Conservation (phyloP, 1,284 basidiomycete genomes). For the Boletellus deceptivus region DNA sequence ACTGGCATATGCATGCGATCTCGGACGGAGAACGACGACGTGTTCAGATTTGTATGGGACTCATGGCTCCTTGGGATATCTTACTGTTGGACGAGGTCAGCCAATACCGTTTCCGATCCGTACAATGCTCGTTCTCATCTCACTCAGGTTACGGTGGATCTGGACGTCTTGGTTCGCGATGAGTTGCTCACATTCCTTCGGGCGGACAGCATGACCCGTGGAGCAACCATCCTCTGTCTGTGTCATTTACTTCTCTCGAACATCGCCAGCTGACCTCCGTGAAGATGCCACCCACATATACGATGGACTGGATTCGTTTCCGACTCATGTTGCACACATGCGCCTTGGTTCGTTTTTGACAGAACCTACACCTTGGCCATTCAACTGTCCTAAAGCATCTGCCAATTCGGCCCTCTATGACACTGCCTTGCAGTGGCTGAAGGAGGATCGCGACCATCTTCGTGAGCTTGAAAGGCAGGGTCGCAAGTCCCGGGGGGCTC, state of each 20-base stretch:
- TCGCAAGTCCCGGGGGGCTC: conserved; percentile 69
- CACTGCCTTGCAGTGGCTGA: conserved; percentile 82
- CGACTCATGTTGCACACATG: conserved; percentile 89
- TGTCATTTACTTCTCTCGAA: background rate
- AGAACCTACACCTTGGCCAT: conserved; percentile 68
- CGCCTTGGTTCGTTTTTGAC: conserved; percentile 74
- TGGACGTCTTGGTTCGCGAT: conserved; percentile 95
- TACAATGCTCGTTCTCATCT: conserved; percentile 1
- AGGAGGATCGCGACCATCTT: conserved; percentile 72
- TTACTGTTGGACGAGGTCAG: conserved; percentile 89
- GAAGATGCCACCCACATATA: conserved; percentile 95
- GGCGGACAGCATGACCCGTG: conserved; percentile 76
- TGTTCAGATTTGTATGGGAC: conserved; percentile 95
- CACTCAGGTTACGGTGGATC: conserved; percentile 87
- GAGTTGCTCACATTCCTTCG: conserved; percentile 89
- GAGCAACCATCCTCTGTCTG: conserved; percentile 89
- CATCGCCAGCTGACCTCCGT: conserved; percentile 8
- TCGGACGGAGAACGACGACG: conserved; percentile 94
- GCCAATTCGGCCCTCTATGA: conserved; percentile 53
- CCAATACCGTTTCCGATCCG: conserved; percentile 5
- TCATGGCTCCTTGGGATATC: conserved; percentile 96
- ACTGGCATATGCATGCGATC: conserved; percentile 91
- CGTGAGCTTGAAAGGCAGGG: conserved; percentile 58
- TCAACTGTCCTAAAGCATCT: conserved; percentile 14
- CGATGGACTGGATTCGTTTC: conserved; percentile 84